phyloP scores from a whole-genome alignment of 2,329 filamentous ascomycete genomes.

The Neopestalotiopsis clavispora region DNA sequence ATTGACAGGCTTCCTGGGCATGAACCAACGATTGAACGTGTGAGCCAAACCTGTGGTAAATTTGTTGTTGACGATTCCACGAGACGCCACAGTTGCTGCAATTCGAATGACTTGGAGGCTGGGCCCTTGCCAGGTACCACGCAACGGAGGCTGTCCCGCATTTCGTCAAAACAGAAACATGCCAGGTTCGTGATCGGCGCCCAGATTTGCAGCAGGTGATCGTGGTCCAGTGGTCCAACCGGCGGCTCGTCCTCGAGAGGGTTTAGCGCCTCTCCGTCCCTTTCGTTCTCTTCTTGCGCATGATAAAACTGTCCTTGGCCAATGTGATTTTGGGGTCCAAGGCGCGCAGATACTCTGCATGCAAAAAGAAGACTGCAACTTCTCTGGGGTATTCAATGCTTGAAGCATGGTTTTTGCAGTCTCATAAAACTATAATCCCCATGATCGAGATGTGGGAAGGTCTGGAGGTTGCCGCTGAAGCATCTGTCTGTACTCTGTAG shows the following conservation, averaged over 20 bases:
- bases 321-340: constrained; percentile 8
- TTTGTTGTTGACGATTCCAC: neutral
- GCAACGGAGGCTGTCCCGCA: constrained; percentile 11
- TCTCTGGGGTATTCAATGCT: neutral
- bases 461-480: neutral
- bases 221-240: constrained; percentile 19
- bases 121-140: constrained; percentile 9
- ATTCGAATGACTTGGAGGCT: neutral
- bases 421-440: neutral
- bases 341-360: neutral
- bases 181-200: constrained; percentile 23
- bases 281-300: constrained; percentile 11
- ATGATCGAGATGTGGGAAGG: neutral
- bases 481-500: neutral
- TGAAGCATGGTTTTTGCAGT: neutral
- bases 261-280: constrained; percentile 18
- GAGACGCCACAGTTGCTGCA: neutral
- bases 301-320: constrained; percentile 12
- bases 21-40: neutral
- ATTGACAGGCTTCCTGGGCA: neutral
- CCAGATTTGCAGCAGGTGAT: constrained; percentile 22
- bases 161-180: constrained; percentile 21
- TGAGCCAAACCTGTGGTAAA: neutral
- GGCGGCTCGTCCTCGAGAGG: constrained; percentile 9
- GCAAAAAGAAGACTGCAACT: neutral